phyloP scores from a whole-genome alignment of 179 eudicot genomes.

The Amaranthus tricolor region DNA sequence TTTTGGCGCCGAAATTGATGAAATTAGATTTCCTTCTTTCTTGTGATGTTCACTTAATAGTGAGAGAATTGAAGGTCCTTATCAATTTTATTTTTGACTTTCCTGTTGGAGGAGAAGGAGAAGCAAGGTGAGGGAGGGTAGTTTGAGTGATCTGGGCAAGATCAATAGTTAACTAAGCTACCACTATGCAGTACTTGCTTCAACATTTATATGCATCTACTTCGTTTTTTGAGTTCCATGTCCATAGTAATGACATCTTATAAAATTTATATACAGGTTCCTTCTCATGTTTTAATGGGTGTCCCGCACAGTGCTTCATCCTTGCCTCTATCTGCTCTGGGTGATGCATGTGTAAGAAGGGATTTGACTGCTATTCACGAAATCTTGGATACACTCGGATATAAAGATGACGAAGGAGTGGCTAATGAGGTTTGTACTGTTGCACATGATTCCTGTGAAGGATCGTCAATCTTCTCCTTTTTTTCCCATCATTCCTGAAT shows the following conservation, averaged over 20 bases:
- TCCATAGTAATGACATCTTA: not conserved
- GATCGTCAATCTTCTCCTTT: too few relatives aligned
- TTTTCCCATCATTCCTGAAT: too few relatives aligned
- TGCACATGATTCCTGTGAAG: not conserved
- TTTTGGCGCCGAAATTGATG: too few relatives aligned
- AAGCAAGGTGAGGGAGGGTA: too few relatives aligned
- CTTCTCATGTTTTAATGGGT: constrained; percentile 64
- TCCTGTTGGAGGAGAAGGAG: too few relatives aligned
- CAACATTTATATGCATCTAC: not conserved
- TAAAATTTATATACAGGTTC: constrained; percentile 37
- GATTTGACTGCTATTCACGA: constrained; percentile 70
- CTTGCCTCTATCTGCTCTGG: constrained; percentile 44
- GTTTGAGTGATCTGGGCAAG: too few relatives aligned
- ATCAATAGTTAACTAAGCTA: too few relatives aligned
- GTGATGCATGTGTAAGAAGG: constrained; percentile 60
- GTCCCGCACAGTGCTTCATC: constrained; percentile 40
- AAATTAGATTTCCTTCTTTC: too few relatives aligned
- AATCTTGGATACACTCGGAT: constrained; percentile 56
- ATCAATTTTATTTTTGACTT: too few relatives aligned
- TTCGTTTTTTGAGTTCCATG: not conserved
- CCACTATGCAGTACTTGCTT: not conserved
- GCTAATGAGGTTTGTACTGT: constrained; percentile 48
- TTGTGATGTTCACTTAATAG: too few relatives aligned
- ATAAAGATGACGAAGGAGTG: constrained; percentile 69
- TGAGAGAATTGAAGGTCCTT: too few relatives aligned